Conservation (phyloP, 441 rosid species). For the Biscutella laevigata region DNA sequence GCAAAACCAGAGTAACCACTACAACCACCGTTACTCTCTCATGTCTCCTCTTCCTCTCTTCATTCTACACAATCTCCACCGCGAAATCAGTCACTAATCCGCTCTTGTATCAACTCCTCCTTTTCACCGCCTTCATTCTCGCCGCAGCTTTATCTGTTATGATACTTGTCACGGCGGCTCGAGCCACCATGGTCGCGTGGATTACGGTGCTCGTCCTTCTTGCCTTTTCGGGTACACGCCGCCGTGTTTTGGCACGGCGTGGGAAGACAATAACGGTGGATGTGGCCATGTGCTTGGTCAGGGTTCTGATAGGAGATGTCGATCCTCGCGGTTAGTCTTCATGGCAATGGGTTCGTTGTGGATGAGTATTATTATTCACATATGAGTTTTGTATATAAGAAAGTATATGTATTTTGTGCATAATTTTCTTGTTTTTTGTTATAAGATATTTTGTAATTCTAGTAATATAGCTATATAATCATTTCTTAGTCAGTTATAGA, state of each 20-base stretch:
- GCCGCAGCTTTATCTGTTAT: slow-evolving; percentile 13
- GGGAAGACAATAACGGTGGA: slow-evolving; percentile 24
- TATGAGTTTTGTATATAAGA: background rate
- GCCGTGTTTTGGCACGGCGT: slow-evolving; percentile 18
- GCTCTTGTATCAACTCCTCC: background rate
- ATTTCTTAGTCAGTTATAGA: no score
- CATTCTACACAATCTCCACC: slow-evolving; percentile 17
- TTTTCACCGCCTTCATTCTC: background rate
- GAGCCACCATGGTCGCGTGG: slow-evolving; percentile 33
- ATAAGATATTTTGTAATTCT: no score
- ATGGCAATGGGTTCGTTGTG: background rate
- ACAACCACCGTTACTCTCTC: slow-evolving; percentile 19
- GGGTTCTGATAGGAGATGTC: slow-evolving; percentile 12
- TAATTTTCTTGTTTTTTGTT: background rate
- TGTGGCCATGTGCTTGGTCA: slow-evolving; percentile 19
- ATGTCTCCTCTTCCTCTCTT: slow-evolving; percentile 16
- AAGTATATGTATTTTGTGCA: background rate
- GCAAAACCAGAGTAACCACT: slow-evolving; percentile 18
- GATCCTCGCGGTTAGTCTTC: slow-evolving; percentile 20
- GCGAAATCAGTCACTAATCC: background rate
- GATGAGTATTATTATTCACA: background rate
- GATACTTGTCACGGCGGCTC: slow-evolving; percentile 23
- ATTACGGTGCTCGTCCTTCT: slow-evolving; percentile 25
- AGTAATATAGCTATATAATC: no score
- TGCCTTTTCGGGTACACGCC: slow-evolving; percentile 29